Evolutionary conservation across 768 basidiomycete species (phyloP).

Genomic region (Asterophora lycoperdoides): DNA sequence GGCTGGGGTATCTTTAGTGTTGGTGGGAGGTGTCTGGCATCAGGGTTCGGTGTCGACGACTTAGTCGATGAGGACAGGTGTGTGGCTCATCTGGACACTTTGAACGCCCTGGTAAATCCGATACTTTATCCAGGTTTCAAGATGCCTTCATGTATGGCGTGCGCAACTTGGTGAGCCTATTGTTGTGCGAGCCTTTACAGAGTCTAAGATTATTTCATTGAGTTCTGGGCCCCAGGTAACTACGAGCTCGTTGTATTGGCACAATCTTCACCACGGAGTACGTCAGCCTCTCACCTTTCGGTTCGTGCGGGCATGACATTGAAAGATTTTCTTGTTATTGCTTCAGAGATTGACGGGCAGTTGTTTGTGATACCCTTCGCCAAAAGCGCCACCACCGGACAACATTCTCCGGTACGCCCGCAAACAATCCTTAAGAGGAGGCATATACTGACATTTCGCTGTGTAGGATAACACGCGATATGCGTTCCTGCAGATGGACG

Average conservation of each 20-base stretch:
- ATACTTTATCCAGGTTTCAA: conserved; percentile 46
- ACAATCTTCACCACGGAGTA: conserved; percentile 48
- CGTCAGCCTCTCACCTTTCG: conserved; percentile 13
- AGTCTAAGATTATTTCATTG: conserved; percentile 5
- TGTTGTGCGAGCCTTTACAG: not conserved
- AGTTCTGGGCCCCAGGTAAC: conserved; percentile 96
- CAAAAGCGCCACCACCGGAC: conserved; percentile 88
- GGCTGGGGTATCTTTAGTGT: conserved; percentile 93
- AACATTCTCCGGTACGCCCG: conserved; percentile 78
- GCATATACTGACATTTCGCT: not conserved
- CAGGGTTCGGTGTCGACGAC: conserved; percentile 68
- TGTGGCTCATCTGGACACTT: conserved; percentile 11
- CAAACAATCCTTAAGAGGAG: not conserved
- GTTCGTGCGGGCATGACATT: conserved; percentile 2
- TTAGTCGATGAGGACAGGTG: conserved; percentile 51
- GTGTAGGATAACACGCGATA: conserved; percentile 89
- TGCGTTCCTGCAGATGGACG: conserved; percentile 94
- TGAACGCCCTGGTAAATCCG: conserved; percentile 4
- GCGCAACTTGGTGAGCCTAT: conserved; percentile 56
- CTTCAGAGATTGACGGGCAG: conserved; percentile 58
- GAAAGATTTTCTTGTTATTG: not conserved
- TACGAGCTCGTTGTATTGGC: conserved; percentile 82
- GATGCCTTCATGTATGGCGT: conserved; percentile 87
- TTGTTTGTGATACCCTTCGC: conserved; percentile 88
- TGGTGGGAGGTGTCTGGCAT: conserved; percentile 82